These are phyloP conservation scores for Setomelanomma holmii DNA, from an alignment of 2,329 filamentous ascomycete genomes.

Conservation along the genomic window DNA sequence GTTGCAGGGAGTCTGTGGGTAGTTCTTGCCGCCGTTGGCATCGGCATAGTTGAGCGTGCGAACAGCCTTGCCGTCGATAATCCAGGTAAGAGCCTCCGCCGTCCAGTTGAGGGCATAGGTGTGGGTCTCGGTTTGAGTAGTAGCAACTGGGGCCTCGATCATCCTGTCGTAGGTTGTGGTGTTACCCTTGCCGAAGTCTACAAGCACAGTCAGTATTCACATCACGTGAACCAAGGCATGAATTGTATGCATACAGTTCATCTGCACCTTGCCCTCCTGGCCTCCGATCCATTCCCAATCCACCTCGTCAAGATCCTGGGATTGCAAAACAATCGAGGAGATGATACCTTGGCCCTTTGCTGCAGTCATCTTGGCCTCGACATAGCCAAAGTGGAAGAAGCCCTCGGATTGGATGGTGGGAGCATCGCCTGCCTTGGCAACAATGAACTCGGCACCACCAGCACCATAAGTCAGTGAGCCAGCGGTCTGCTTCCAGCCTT, in stretches of 20 bases:
- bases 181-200: conserved; percentile 80
- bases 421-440: conserved; percentile 56
- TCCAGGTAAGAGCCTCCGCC: conserved; percentile 69
- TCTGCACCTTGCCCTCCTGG: conserved; percentile 68
- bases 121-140: conserved; percentile 65
- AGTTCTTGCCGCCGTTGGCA: conserved; percentile 65
- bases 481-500: conserved; percentile 48
- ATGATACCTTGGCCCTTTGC: conserved; percentile 78
- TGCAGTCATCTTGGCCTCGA: conserved; percentile 80
- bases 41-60: conserved; percentile 69
- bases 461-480: conserved; percentile 53
- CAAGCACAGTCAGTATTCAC: conserved; percentile 55
- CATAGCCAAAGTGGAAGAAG: conserved; percentile 85
- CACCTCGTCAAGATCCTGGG: conserved; percentile 84
- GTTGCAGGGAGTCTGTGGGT: conserved; percentile 79
- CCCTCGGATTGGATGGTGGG: conserved; percentile 78
- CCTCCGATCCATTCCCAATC: conserved; percentile 84
- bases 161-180: conserved; percentile 74
- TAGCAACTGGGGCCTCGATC: conserved; percentile 64
- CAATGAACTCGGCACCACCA: conserved; percentile 59
- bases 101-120: conserved; percentile 80
- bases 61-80: conserved; percentile 71
- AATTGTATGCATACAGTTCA: conserved; percentile 77
- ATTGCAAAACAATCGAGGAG: conserved; percentile 81
- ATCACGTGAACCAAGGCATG: background rate